These are phyloP conservation scores for Biscutella laevigata DNA, from an alignment of 441 rosid genomes.

Conservation along the genomic window DNA sequence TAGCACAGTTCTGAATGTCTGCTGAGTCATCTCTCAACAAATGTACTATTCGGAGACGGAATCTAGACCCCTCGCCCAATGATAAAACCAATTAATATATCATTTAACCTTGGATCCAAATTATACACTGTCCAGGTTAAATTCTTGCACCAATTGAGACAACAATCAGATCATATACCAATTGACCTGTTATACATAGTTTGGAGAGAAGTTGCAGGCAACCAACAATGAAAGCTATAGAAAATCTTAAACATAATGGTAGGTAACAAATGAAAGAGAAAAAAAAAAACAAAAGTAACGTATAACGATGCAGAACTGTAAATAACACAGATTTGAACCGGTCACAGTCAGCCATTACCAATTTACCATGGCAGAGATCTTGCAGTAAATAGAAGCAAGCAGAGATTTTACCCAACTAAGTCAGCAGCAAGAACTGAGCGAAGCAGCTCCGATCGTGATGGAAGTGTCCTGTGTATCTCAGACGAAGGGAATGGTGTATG, in stretches of 20 bases:
- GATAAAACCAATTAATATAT: background rate
- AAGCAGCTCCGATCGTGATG: constrained; percentile 88
- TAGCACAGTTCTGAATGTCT: background rate
- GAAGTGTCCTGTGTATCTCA: constrained; percentile 93
- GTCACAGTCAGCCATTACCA: background rate
- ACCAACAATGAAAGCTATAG: no score
- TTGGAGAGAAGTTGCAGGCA: no score
- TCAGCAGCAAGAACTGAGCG: constrained; percentile 97
- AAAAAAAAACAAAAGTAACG: no score
- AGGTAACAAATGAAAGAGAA: no score
- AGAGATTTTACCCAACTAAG: constrained; percentile 77
- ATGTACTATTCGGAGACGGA: background rate
- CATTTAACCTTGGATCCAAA: background rate
- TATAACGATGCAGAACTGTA: no score
- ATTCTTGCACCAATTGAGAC: background rate
- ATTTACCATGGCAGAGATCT: background rate
- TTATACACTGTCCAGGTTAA: background rate
- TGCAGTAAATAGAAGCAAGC: constrained; percentile 1
- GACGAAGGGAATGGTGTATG: constrained; percentile 99
- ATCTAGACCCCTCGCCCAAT: background rate
- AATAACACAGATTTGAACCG: background rate
- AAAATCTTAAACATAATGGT: no score
- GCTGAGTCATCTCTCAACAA: background rate
- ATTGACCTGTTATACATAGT: no score
- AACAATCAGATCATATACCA: background rate